Percentiles rank a stretch among this genome's conserved stretches.
Conservation (phyloP, 1,284 basidiomycete genomes). For the Leccinum huronense region DNA sequence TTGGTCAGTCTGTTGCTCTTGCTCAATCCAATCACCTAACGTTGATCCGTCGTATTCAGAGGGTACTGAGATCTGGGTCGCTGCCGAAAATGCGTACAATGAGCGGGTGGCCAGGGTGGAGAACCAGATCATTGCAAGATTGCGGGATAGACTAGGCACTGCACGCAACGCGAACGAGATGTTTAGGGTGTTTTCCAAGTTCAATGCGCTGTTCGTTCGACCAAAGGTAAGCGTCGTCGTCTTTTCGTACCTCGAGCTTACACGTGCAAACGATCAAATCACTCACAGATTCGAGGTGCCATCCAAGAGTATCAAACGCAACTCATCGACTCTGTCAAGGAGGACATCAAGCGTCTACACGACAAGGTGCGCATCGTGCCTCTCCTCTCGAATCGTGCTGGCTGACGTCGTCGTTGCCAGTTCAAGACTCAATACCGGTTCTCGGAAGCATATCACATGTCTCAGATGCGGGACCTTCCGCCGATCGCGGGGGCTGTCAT, state of each 20-base stretch:
- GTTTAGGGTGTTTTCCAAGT: slow-evolving; percentile 98
- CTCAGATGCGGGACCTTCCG: slow-evolving; percentile 95
- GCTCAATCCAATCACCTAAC: neutral
- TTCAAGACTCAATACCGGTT: neutral
- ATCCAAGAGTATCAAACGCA: slow-evolving; percentile 91
- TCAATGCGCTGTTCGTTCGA: slow-evolving; percentile 84
- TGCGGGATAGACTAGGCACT: slow-evolving; percentile 90
- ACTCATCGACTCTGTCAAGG: slow-evolving; percentile 73
- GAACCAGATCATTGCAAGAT: slow-evolving; percentile 59
- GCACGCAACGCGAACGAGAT: slow-evolving; percentile 98
- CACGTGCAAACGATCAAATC: neutral
- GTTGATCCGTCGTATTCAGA: slow-evolving; percentile 46
- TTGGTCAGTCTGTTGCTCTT: slow-evolving; percentile 49
- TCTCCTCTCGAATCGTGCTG: neutral
- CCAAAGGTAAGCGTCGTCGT: slow-evolving; percentile 75
- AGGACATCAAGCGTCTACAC: slow-evolving; percentile 93
- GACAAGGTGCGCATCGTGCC: slow-evolving; percentile 65
- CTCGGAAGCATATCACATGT: slow-evolving; percentile 97
- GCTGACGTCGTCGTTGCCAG: neutral
- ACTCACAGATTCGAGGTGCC: slow-evolving; percentile 77
- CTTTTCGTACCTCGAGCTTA: neutral
- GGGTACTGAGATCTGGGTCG: slow-evolving; percentile 98
- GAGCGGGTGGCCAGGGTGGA: slow-evolving; percentile 96
- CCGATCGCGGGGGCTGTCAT: slow-evolving; percentile 97
- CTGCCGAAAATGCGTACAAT: slow-evolving; percentile 96